phyloP scores from a whole-genome alignment of 768 basidiomycete genomes.

The Coprinellus micaceus region DNA sequence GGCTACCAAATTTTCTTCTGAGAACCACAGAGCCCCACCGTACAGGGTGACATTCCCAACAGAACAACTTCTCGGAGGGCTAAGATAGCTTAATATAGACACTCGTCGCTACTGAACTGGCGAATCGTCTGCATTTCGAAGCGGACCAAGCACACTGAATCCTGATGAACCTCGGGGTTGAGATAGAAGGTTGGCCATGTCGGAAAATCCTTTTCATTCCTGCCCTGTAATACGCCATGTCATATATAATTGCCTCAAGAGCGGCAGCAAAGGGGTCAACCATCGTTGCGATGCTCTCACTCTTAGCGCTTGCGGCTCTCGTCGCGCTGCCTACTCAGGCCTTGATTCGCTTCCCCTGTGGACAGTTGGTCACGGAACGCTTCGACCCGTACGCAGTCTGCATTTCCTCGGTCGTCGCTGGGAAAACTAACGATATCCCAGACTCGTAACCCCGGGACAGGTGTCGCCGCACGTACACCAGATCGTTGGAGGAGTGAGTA shows the following conservation, averaged over 20 bases:
- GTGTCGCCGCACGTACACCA: constrained; percentile 4
- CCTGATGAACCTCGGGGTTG: neutral
- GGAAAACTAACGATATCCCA: neutral
- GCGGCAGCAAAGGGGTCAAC: neutral
- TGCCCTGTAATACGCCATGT: neutral
- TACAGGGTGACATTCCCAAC: too few species aligned
- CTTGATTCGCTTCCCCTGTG: constrained; percentile 4
- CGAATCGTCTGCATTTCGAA: neutral
- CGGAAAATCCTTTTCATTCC: neutral
- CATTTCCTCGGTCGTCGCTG: neutral
- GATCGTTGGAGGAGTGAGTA: constrained; percentile 4
- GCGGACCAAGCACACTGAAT: neutral
- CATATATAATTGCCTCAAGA: neutral
- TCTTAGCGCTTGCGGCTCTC: neutral
- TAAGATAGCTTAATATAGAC: neutral
- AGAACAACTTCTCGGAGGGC: neutral
- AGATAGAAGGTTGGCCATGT: neutral
- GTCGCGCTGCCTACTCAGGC: neutral
- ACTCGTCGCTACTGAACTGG: neutral
- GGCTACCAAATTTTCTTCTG: too few species aligned
- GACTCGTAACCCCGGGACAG: neutral
- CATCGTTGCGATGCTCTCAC: neutral
- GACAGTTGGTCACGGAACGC: constrained; percentile 1
- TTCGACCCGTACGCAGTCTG: neutral
- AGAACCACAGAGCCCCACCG: too few species aligned